These are phyloP conservation scores for Dipodascus albidus DNA, from an alignment of 805 yeast species.

Conservation along the genomic window DNA sequence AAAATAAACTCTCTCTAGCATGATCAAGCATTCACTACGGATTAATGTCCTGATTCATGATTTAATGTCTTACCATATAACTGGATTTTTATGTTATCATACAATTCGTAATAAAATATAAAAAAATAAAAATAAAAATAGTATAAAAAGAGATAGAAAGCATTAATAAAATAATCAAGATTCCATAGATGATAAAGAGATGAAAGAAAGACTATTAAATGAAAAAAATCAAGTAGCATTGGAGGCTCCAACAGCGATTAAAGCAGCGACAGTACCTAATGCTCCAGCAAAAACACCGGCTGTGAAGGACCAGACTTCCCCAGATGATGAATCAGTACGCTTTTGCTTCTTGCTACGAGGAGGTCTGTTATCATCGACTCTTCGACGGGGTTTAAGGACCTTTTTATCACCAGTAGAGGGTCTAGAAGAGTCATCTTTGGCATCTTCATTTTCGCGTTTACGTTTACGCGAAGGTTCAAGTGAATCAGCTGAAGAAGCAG, in stretches of 20 bases:
- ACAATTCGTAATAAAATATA: neutral
- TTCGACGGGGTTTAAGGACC: neutral
- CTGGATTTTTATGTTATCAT: neutral
- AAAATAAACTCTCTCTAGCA: neutral
- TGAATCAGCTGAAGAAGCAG: neutral
- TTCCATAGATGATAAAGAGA: neutral
- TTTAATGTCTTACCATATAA: too few relatives aligned
- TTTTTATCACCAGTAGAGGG: neutral
- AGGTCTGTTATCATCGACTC: neutral
- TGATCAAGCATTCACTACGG: too few relatives aligned
- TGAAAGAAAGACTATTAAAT: neutral
- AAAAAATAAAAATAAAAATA: too few relatives aligned
- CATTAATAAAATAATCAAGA: neutral
- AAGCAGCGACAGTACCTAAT: constrained; percentile 13
- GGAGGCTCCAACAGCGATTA: constrained; percentile 8
- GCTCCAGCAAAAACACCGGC: constrained; percentile 14
- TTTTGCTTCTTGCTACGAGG: neutral
- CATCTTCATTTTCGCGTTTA: constrained; percentile 8
- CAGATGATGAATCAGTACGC: neutral
- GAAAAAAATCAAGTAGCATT: neutral
- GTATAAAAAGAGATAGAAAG: neutral
- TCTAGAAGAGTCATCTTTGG: neutral
- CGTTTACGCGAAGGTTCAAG: constrained; percentile 5
- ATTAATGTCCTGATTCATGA: too few relatives aligned
- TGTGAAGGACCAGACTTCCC: constrained; percentile 4